phyloP scores from a whole-genome alignment of 352 stramenopile genomes.

The Phytophthora melonis region DNA sequence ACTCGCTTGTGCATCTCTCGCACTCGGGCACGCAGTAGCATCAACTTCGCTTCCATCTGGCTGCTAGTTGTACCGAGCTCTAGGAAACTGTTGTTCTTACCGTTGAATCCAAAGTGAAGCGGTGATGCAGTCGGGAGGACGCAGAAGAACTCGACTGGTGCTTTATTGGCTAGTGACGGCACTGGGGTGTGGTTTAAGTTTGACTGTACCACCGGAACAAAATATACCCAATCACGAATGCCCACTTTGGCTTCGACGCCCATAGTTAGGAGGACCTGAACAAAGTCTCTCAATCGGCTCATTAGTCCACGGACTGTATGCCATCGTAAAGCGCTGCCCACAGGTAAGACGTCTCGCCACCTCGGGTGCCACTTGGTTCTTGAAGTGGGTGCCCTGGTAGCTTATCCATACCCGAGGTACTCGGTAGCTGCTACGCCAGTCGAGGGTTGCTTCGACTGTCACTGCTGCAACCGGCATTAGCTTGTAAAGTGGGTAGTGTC shows the following conservation, averaged over 20 bases:
- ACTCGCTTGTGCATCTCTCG: conserved; percentile 24
- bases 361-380: conserved; percentile 34
- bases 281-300: background rate
- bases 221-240: conserved; percentile 16
- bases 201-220: conserved; percentile 31
- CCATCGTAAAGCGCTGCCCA: conserved; percentile 24
- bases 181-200: conserved; percentile 45
- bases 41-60: background rate
- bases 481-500: conserved; percentile 15
- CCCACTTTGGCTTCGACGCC: conserved; percentile 1
- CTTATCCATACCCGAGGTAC: conserved; percentile 28
- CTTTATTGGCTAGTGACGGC: conserved; percentile 17
- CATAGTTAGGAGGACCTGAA: conserved; percentile 27
- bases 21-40: too few species aligned
- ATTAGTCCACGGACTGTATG: conserved; percentile 24
- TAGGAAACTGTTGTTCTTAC: background rate
- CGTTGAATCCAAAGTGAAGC: background rate
- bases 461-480: conserved; percentile 15
- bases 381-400: conserved; percentile 43
- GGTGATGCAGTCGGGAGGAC: background rate
- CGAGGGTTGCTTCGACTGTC: conserved; percentile 24
- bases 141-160: conserved; percentile 34
- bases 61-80: conserved; percentile 1
- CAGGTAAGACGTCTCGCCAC: background rate
- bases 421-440: conserved; percentile 36